These are phyloP conservation scores for Stagonosporopsis vannaccii DNA, from an alignment of 2,329 filamentous ascomycete species.

Conservation along the genomic window DNA sequence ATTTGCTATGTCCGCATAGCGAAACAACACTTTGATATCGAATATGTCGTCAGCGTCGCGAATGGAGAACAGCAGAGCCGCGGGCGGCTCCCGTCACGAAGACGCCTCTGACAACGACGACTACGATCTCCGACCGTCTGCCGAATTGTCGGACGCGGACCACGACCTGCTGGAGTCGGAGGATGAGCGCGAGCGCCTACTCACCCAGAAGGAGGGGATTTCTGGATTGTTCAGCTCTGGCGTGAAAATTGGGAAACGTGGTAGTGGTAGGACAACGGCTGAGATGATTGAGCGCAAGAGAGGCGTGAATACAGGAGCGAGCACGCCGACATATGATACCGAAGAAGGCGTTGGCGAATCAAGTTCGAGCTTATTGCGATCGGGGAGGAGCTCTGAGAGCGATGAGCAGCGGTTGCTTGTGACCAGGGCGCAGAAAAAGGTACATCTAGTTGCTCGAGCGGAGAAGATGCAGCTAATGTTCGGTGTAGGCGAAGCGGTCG, in stretches of 20 bases:
- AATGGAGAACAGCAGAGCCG: slow-evolving; percentile 24
- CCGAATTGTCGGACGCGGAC: slow-evolving; percentile 46
- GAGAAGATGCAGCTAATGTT: slow-evolving; percentile 45
- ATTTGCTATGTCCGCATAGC: slow-evolving; percentile 7
- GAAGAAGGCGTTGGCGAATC: slow-evolving; percentile 78
- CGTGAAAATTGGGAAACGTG: slow-evolving; percentile 41
- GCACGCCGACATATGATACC: slow-evolving; percentile 87
- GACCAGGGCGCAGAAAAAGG: slow-evolving; percentile 54
- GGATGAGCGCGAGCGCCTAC: slow-evolving; percentile 55
- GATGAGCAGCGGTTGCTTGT: slow-evolving; percentile 62
- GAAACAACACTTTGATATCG: background rate
- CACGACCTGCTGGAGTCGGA: slow-evolving; percentile 54
- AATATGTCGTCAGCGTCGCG: slow-evolving; percentile 34
- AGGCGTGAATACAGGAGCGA: slow-evolving; percentile 67
- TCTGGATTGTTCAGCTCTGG: slow-evolving; percentile 42
- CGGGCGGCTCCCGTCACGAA: slow-evolving; percentile 45
- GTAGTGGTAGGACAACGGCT: slow-evolving; percentile 23
- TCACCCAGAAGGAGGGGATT: slow-evolving; percentile 41
- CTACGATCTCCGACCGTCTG: slow-evolving; percentile 44
- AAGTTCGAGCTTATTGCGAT: slow-evolving; percentile 49
- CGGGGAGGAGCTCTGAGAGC: slow-evolving; percentile 50
- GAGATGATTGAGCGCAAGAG: slow-evolving; percentile 52
- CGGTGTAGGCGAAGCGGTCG: slow-evolving; percentile 35
- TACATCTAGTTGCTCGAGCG: slow-evolving; percentile 12
- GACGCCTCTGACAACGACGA: slow-evolving; percentile 41